Evolutionary conservation across 169 alveolate species (phyloP).

Genomic region (Plasmodium berghei): DNA sequence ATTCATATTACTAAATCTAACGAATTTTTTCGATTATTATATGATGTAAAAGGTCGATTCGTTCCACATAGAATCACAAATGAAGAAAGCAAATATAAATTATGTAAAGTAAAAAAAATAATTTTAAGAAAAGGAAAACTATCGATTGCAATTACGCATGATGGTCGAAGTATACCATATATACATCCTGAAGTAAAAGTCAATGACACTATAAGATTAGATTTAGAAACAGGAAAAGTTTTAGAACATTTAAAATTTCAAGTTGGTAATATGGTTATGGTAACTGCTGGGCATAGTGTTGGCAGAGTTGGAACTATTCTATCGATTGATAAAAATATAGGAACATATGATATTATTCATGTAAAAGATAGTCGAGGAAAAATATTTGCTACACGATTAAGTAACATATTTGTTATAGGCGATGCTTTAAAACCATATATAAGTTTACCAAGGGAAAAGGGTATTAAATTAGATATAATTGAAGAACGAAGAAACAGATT

Average conservation of each 20-base stretch:
- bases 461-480: constrained; percentile 91
- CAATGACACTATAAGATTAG: constrained; percentile 96
- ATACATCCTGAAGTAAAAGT: constrained; percentile 98
- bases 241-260: constrained; percentile 95
- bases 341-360: constrained; percentile 97
- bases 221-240: constrained; percentile 96
- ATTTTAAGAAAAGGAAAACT: constrained; percentile 96
- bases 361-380: constrained; percentile 95
- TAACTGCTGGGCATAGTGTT: constrained; percentile 98
- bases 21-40: constrained; percentile 96
- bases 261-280: constrained; percentile 94
- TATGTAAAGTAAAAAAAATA: constrained; percentile 95
- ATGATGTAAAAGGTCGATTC: constrained; percentile 98
- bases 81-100: constrained; percentile 97
- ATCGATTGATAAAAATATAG: constrained; percentile 97
- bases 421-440: constrained; percentile 94
- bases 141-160: constrained; percentile 97
- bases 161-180: constrained; percentile 98
- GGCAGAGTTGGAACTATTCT: constrained; percentile 98
- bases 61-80: constrained; percentile 94
- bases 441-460: constrained; percentile 95
- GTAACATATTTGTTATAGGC: constrained; percentile 97
- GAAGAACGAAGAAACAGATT: constrained; percentile 93
- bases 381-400: constrained; percentile 96
- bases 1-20: constrained; percentile 95